Evolutionary conservation across 1,284 basidiomycete genomes (phyloP).

Genomic region (Microstroma glucosiphilum): DNA sequence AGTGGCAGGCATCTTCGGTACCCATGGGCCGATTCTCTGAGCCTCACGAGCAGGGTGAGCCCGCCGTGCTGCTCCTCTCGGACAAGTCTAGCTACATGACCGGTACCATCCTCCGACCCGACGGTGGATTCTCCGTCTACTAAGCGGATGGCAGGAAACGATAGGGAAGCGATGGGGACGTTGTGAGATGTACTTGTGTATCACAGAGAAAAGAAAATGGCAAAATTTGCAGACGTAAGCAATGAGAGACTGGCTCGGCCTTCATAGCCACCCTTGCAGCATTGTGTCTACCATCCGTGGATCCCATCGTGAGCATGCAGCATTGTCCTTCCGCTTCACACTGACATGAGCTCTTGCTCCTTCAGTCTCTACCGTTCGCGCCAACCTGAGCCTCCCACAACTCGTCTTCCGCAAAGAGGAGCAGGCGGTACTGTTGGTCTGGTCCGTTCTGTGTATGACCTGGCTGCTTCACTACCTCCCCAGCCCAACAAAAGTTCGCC

Average conservation of each 20-base stretch:
- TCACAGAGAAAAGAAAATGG: no score
- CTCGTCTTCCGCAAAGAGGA: conserved; percentile 31
- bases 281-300: no score
- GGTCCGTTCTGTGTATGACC: not conserved
- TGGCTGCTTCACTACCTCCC: conserved; percentile 10
- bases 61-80: conserved; percentile 42
- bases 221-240: no score
- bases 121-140: conserved; percentile 49
- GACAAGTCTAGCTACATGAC: conserved; percentile 49
- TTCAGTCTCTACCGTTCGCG: conserved; percentile 9
- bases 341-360: not conserved
- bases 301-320: no score
- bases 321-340: no score
- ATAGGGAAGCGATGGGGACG: no score
- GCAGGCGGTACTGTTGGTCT: conserved; percentile 14
- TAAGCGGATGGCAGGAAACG: conserved; percentile 18
- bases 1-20: conserved; percentile 46
- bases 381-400: conserved; percentile 23
- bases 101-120: conserved; percentile 27
- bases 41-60: conserved; percentile 48
- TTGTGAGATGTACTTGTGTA: no score
- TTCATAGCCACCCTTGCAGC: no score
- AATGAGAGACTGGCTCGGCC: no score
- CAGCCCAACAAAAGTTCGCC: conserved; percentile 35
- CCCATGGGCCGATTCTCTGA: conserved; percentile 49